Evolutionary conservation across 2,329 filamentous ascomycete genomes (phyloP), one percentile per base, ranked within the genome.

Genomic region (Epichloe aotearoae): DNA sequence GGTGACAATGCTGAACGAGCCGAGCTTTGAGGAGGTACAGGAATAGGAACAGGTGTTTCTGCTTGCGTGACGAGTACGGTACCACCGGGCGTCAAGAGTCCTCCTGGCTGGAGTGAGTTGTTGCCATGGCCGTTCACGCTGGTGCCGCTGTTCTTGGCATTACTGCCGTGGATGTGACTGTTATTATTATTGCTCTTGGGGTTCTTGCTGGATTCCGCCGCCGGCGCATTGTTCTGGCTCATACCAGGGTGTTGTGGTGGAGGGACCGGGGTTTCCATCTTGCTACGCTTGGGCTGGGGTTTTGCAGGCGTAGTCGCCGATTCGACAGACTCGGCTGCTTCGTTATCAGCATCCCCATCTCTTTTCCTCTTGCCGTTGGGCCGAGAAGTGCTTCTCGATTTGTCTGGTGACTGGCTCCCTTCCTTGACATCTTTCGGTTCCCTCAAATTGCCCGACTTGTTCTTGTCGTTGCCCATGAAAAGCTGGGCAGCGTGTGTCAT

Each of bases 251-350:
- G 68, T 26, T 67, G 64, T 14, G 70, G 70, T 41, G 71, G 71
- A 46, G 73, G 75, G 33, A 79, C 69, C 11, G 76, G 77, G 14
- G 77, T 80, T 61, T 80, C 77, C 23, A 73, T 78, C 62, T 79
- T 80, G 55, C 67, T 73, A 36, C 75, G 72, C 60, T 80, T 80
- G 26, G 66, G 52, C 51, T 66, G 68, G 33, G 72, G 73, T 36
- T 63, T 66, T n/a, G 60, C 50, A 4, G 63, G 58, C 17, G 62
- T 58, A 39, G 57, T 54, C 23, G 20, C 39, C 30, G 19, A 26
- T 17, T 67, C 65, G 4, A 53, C 48, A 7, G 50, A 55, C 49
- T 65, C 64, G 3, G 60, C 53, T 46, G 57, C 57, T 34, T 66
- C 69, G 30, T 55, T 54, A 14, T 66, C 64, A 2, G 50, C 55